Evolutionary conservation across 345 rosid genomes (phyloP).

Genomic region (Lepidium didymum): DNA sequence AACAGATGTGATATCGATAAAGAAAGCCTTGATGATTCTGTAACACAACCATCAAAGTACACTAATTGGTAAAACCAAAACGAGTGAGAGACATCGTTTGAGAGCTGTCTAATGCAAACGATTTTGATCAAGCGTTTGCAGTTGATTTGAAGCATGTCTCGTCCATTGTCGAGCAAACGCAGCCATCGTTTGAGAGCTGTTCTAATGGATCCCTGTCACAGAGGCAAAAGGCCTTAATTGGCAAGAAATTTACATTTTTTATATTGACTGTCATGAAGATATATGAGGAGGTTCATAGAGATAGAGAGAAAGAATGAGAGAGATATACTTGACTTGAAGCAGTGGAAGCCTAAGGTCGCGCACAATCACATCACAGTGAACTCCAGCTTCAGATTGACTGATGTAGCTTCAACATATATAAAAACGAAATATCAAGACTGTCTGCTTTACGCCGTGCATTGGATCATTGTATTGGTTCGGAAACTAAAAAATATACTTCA

Average conservation of each 20-base stretch:
- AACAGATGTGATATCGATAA: too few species aligned
- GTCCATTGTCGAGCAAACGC: conserved; percentile 54
- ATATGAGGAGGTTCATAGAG: not conserved
- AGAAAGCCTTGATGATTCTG: too few species aligned
- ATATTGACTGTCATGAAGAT: not conserved
- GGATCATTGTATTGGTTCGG: conserved; percentile 33
- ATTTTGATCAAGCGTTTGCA: conserved; percentile 54
- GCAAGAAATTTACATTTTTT: not conserved
- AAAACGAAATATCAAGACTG: too few species aligned
- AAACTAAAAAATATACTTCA: conserved; percentile 30
- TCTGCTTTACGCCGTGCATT: conserved; percentile 36
- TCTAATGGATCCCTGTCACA: conserved; percentile 61
- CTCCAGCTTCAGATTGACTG: conserved; percentile 63
- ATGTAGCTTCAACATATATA: not conserved
- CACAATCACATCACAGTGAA: conserved; percentile 46
- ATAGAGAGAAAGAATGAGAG: conserved; percentile 5
- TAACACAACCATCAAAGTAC: too few species aligned
- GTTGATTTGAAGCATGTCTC: conserved; percentile 68
- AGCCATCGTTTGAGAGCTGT: conserved; percentile 49
- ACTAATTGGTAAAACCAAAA: too few species aligned
- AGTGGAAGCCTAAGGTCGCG: conserved; percentile 49
- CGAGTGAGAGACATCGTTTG: too few species aligned
- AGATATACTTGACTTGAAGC: conserved; percentile 56
- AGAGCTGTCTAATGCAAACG: too few species aligned
- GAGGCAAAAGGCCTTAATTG: not conserved